Evolutionary conservation across 306 rosid genomes (phyloP), one percentile per base, ranked within the genome.

Genomic region (Lathyrus oleraceus): DNA sequence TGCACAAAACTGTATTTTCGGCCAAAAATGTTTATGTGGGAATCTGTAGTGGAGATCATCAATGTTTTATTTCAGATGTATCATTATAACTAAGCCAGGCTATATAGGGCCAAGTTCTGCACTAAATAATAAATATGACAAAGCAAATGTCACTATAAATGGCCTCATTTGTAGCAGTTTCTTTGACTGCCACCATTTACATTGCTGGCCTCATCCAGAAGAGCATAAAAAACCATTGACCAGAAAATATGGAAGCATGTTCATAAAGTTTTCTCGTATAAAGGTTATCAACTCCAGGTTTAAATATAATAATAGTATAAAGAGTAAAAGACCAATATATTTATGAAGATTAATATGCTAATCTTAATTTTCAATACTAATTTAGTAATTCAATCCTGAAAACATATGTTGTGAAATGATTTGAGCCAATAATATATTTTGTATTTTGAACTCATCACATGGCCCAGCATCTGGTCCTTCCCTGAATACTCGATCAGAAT

Each of bases 171-270:
- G 40, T 65, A 74, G 14, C 61, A 67, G 53, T 51, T 56, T 76
- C 35, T 69, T 81, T 77, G 85, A 87, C 81, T 57, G 9, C 65
- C 43, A 36, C 27, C 27, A 71, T 56, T 15, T 32, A 65, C 27
- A 7, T 28, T 64, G 65, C 57, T 61, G 39, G 25, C 10, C 30
- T 52, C 57, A 62, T 6, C 14, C 36, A 42, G 5, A 12, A 19
- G 25, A 52, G 51, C 48, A 44, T 39, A 67, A 47, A 61, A 75
- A 80, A 65, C 82, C 83, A 79, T 75, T 82, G 87, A 82, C 85
- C 53, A 47, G 53, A 42, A 35, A 35, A 35, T 35, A 7, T 7
- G 8, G 6, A 5, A 28, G 32, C 32, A 0, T 35, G 39, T 35
- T 35, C 10, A 35, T 35, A 7, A 35, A 35, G 39, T 35, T 35